These are phyloP conservation scores for Coemansia sp. DNA, from an alignment of 192 early-diverging fungal species.

Conservation along the genomic window DNA sequence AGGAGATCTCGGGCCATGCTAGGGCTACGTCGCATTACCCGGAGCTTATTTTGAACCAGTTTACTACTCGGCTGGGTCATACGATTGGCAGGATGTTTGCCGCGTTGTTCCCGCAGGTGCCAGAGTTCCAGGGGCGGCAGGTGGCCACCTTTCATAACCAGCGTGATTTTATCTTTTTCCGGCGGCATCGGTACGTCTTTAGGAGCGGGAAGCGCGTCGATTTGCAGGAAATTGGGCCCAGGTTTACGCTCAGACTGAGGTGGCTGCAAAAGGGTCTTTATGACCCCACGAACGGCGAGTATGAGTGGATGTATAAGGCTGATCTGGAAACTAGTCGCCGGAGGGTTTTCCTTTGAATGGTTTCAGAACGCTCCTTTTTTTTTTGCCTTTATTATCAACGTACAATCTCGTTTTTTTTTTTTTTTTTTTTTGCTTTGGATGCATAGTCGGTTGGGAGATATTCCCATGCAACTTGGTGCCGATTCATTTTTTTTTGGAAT, in stretches of 20 bases:
- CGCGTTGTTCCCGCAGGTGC: constrained; percentile 94
- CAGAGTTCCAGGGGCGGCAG: constrained; percentile 94
- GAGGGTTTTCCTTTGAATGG: constrained; percentile 75
- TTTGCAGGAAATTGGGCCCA: constrained; percentile 93
- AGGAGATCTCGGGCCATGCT: constrained; percentile 83
- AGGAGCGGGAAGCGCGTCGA: constrained; percentile 76
- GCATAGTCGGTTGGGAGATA: neutral
- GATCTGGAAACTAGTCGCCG: constrained; percentile 90
- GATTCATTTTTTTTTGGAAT: neutral
- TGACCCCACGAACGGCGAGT: constrained; percentile 86
- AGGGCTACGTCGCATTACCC: constrained; percentile 81
- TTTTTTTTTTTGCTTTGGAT: neutral
- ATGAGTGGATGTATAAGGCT: constrained; percentile 95
- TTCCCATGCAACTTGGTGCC: constrained; percentile 2
- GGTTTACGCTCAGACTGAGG: constrained; percentile 91
- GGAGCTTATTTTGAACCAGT: constrained; percentile 97
- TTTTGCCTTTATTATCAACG: neutral
- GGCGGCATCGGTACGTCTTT: constrained; percentile 96
- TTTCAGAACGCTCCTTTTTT: constrained; percentile 12
- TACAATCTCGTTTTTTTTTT: neutral
- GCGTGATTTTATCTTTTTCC: constrained; percentile 98
- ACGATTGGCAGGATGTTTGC: constrained; percentile 96
- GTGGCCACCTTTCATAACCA: constrained; percentile 98
- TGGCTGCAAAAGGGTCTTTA: constrained; percentile 97
- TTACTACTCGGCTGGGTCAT: constrained; percentile 94